These are phyloP conservation scores for Ochetophila trinervis DNA, from an alignment of 306 rosid species.

Conservation along the genomic window DNA sequence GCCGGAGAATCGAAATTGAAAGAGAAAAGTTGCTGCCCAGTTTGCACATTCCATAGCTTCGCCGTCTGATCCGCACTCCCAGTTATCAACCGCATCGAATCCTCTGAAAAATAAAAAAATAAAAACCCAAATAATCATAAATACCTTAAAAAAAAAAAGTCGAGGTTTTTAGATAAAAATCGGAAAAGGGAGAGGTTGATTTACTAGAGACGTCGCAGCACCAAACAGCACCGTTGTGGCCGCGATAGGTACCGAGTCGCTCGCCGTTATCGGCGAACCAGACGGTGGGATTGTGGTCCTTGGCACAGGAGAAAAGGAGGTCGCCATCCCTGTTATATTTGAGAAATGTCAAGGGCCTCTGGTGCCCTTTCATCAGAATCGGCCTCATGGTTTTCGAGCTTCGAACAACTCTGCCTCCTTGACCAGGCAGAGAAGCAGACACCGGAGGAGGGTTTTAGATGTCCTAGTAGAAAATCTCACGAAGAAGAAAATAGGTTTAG, in stretches of 20 bases:
- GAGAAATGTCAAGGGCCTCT: slow-evolving; percentile 87
- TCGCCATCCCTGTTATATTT: slow-evolving; percentile 89
- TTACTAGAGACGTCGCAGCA: slow-evolving; percentile 85
- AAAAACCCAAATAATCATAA: neutral
- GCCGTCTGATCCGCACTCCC: slow-evolving; percentile 86
- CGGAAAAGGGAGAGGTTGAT: neutral
- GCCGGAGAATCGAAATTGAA: slow-evolving; percentile 75
- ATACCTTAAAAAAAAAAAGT: neutral
- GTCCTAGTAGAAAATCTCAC: no score
- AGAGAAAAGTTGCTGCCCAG: slow-evolving; percentile 68
- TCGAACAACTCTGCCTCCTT: slow-evolving; percentile 16
- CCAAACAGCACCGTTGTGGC: slow-evolving; percentile 98
- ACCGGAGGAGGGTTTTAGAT: no score
- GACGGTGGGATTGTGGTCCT: slow-evolving; percentile 81
- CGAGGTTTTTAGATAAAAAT: no score
- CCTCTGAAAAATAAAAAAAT: slow-evolving; percentile 29
- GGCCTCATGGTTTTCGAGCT: slow-evolving; percentile 59
- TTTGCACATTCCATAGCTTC: slow-evolving; percentile 73
- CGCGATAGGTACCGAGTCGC: slow-evolving; percentile 83
- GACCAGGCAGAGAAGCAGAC: no score
- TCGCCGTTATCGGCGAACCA: slow-evolving; percentile 99
- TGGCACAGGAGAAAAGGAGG: slow-evolving; percentile 84
- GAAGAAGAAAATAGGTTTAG: no score
- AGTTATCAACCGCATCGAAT: slow-evolving; percentile 62
- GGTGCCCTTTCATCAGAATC: slow-evolving; percentile 95